These are phyloP conservation scores for Chrysanthemum makinoi DNA, from an alignment of 129 eudicot species.

Conservation along the genomic window DNA sequence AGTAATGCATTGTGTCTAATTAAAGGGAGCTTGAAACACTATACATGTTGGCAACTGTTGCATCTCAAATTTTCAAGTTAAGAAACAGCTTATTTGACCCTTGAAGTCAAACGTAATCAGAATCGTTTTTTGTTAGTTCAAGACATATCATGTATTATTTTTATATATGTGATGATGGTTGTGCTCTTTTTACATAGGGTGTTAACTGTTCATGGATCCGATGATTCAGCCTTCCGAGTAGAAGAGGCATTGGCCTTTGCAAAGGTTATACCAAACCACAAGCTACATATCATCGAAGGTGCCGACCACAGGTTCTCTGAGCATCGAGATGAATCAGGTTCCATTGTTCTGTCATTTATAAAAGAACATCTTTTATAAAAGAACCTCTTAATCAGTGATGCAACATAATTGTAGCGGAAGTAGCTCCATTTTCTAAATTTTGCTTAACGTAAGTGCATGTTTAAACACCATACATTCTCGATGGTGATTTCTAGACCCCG, in stretches of 20 bases:
- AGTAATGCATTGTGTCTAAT: not conserved
- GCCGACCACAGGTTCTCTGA: constrained; percentile 45
- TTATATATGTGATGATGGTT: too few species aligned
- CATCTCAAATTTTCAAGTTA: not conserved
- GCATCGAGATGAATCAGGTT: constrained; percentile 42
- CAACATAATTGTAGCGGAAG: too few species aligned
- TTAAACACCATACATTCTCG: too few species aligned
- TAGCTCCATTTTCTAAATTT: too few species aligned
- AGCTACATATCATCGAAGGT: too few species aligned
- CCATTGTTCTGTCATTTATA: constrained; percentile 40
- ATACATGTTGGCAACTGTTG: not conserved
- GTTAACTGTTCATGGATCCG: too few species aligned
- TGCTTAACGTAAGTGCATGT: too few species aligned
- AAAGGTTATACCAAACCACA: constrained; percentile 72
- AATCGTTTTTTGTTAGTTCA: not conserved
- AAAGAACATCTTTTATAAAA: too few species aligned
- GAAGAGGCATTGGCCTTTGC: constrained; percentile 68
- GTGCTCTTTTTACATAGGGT: not conserved
- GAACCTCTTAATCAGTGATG: not conserved
- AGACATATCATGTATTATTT: constrained; percentile 86
- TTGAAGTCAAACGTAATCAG: constrained; percentile 6
- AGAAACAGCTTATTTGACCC: not conserved
- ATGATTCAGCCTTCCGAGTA: too few species aligned
- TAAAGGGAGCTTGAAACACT: not conserved
- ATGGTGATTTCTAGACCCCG: too few species aligned